Percentiles rank a stretch among this genome's conserved stretches.
Evolutionary conservation across 2,329 filamentous ascomycete species (phyloP).

Genomic region (Helicocarpus griseus): DNA sequence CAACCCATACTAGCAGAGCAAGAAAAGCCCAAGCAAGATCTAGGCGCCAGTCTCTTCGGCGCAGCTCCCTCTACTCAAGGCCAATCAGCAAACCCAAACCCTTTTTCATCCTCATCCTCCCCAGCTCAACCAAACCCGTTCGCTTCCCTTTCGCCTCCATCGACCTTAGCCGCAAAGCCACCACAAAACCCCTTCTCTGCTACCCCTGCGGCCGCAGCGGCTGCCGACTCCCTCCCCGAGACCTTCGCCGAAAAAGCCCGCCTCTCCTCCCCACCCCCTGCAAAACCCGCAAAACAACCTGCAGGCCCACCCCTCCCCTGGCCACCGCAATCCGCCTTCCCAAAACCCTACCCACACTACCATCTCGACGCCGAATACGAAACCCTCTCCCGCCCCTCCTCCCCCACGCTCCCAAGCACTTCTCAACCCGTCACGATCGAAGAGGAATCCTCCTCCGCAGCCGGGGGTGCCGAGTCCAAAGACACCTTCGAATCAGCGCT

Average conservation of each 20-base stretch:
- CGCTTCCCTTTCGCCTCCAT: slow-evolving; percentile 36
- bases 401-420: slow-evolving; percentile 39
- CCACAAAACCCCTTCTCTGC: slow-evolving; percentile 23
- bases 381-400: slow-evolving; percentile 54
- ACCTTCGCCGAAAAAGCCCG: slow-evolving; percentile 64
- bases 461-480: slow-evolving; percentile 42
- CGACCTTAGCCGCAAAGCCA: slow-evolving; percentile 35
- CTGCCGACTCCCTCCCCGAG: slow-evolving; percentile 52
- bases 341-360: slow-evolving; percentile 62
- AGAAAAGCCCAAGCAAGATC: slow-evolving; percentile 25
- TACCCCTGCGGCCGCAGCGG: not conserved
- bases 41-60: slow-evolving; percentile 55
- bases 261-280: slow-evolving; percentile 33
- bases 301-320: slow-evolving; percentile 53
- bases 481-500: slow-evolving; percentile 67
- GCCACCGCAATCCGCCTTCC: slow-evolving; percentile 58
- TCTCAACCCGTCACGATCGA: slow-evolving; percentile 35
- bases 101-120: slow-evolving; percentile 41
- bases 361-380: slow-evolving; percentile 91
- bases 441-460: slow-evolving; percentile 24
- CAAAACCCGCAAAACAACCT: slow-evolving; percentile 20
- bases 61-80: slow-evolving; percentile 30
- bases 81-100: slow-evolving; percentile 38
- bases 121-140: slow-evolving; percentile 49
- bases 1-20: slow-evolving; percentile 9